Evolutionary conservation across 345 rosid species (phyloP).

Genomic region (Kandelia obovata): DNA sequence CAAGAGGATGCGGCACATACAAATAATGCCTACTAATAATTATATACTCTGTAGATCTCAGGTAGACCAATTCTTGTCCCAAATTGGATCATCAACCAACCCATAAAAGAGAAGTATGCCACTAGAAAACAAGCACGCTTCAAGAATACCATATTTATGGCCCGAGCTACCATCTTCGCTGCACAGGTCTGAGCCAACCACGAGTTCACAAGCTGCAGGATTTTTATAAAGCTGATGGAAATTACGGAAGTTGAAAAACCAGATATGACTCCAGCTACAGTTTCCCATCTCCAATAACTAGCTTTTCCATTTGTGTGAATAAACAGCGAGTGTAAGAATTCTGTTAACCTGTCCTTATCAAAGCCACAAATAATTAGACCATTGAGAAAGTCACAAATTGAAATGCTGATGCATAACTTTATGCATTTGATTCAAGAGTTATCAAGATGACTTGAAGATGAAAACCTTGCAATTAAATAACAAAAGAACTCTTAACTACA

Average conservation of each 20-base stretch:
- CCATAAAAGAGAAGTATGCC: slow-evolving; percentile 47
- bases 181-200: slow-evolving; percentile 26
- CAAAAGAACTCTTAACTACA: background rate
- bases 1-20: slow-evolving; percentile 2
- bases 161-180: slow-evolving; percentile 19
- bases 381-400: background rate
- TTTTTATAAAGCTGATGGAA: slow-evolving; percentile 38
- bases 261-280: slow-evolving; percentile 48
- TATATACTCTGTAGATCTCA: slow-evolving; percentile 24
- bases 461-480: background rate
- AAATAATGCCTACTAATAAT: slow-evolving; percentile 18
- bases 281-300: slow-evolving; percentile 50
- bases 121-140: slow-evolving; percentile 61
- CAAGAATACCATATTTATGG: slow-evolving; percentile 16
- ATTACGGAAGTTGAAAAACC: slow-evolving; percentile 60
- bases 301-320: slow-evolving; percentile 26
- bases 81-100: slow-evolving; percentile 58
- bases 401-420: background rate
- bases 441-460: background rate
- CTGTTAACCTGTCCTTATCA: slow-evolving; percentile 34
- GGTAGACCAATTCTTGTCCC: slow-evolving; percentile 49
- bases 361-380: background rate
- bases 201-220: slow-evolving; percentile 41
- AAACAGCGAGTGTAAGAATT: slow-evolving; percentile 38
- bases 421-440: background rate